Evolutionary conservation across 176 grass and related monocot species (phyloP).

Genomic region (Avena eriantha): DNA sequence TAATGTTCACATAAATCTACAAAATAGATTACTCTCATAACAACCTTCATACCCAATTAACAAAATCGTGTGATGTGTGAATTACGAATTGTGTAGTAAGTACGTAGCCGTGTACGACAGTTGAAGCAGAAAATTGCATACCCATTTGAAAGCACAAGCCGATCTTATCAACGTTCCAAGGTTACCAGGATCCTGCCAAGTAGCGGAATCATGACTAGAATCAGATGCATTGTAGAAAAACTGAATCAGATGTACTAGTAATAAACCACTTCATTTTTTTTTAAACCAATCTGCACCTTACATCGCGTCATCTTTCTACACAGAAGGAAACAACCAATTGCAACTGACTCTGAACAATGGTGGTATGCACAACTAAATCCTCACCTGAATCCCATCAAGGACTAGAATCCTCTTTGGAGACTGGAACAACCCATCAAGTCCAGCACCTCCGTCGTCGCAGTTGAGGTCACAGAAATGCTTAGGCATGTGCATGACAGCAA

Average conservation of each 20-base stretch:
- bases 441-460: conserved; percentile 21
- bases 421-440: conserved; percentile 49
- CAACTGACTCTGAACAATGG: background rate
- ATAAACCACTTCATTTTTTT: background rate
- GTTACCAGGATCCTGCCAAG: conserved; percentile 85
- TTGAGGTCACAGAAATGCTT: conserved; percentile 57
- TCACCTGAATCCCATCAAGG: conserved; percentile 96
- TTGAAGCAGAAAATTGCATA: conserved; percentile 42
- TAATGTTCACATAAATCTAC: background rate
- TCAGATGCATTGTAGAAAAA: conserved; percentile 3
- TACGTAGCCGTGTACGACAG: background rate
- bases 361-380: background rate
- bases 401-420: conserved; percentile 72
- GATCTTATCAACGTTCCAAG: conserved; percentile 94
- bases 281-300: background rate
- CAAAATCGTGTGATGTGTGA: background rate
- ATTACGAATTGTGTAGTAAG: background rate
- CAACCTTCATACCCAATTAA: background rate
- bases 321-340: background rate
- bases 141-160: conserved; percentile 93
- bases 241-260: background rate
- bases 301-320: background rate
- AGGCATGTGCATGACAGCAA: conserved; percentile 88
- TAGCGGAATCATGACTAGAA: conserved; percentile 17
- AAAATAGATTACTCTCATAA: background rate